These are phyloP conservation scores for Lactuca saligna DNA, from an alignment of 129 eudicot genomes.

Conservation along the genomic window DNA sequence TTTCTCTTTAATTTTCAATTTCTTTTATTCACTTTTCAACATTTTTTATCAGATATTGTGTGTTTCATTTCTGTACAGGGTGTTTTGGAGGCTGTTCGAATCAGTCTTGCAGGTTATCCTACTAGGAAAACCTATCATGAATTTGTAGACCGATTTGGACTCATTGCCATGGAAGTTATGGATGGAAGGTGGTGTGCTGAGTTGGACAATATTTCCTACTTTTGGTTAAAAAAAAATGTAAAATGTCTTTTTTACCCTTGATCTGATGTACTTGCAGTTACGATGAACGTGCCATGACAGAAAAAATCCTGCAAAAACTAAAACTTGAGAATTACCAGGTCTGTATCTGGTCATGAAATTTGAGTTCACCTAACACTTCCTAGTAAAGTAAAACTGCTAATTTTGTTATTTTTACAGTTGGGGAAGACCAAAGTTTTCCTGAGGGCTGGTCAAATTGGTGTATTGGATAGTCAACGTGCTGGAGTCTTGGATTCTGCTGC, in stretches of 20 bases:
- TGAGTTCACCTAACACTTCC: background rate
- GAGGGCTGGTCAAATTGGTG: conserved; percentile 97
- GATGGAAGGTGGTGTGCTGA: conserved; percentile 57
- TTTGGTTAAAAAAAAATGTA: background rate
- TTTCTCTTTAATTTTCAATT: background rate
- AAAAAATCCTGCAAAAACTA: conserved; percentile 74
- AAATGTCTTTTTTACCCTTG: background rate
- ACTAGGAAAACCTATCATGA: conserved; percentile 89
- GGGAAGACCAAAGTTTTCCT: conserved; percentile 94
- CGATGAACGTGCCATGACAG: conserved; percentile 72
- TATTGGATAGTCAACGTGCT: conserved; percentile 82
- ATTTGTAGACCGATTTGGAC: conserved; percentile 91
- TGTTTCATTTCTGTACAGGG: conserved; percentile 55
- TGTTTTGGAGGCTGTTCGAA: conserved; percentile 95
- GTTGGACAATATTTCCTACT: background rate
- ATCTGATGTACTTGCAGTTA: conserved; percentile 48
- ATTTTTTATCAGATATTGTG: background rate
- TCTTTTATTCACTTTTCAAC: background rate
- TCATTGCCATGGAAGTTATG: conserved; percentile 70
- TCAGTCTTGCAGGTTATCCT: conserved; percentile 97
- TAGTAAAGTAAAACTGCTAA: background rate
- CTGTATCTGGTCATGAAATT: conserved; percentile 10
- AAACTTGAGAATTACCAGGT: conserved; percentile 93
- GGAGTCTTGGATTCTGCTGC: conserved; percentile 91
- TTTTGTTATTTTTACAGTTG: conserved; percentile 40